Evolutionary conservation across 495 filamentous ascomycete genomes (phyloP).

Genomic region (Penicillium diatomitis): DNA sequence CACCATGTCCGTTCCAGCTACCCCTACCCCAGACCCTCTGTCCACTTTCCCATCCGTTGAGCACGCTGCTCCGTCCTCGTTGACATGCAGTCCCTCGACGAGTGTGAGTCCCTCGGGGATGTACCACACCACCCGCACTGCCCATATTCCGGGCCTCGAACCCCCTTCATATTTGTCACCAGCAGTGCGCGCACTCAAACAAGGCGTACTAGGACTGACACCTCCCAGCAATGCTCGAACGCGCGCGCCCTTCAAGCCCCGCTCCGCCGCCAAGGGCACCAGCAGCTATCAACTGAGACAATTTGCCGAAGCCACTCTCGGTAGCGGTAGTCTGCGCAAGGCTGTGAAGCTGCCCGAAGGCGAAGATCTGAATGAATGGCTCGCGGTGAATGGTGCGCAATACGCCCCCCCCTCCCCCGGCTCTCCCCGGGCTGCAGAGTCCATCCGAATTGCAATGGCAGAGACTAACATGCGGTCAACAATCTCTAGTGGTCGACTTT

Average conservation of each 20-base stretch:
- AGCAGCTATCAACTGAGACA: conserved; percentile 94
- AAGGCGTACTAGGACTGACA: conserved; percentile 33
- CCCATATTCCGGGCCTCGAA: conserved; percentile 23
- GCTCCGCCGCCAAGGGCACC: conserved; percentile 76
- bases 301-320: conserved; percentile 94
- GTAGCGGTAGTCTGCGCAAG: conserved; percentile 89
- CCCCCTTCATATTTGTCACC: conserved; percentile 35
- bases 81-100: conserved; percentile 7
- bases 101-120: conserved; percentile 17
- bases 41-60: conserved; percentile 18
- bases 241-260: conserved; percentile 83
- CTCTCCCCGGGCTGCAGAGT: neutral
- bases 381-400: conserved; percentile 80
- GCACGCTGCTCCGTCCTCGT: conserved; percentile 15
- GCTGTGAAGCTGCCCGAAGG: conserved; percentile 95
- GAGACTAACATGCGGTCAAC: too few species aligned
- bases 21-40: conserved; percentile 24
- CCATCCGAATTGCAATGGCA: too few species aligned
- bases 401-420: neutral
- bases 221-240: conserved; percentile 77
- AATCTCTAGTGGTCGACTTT: conserved; percentile 80
- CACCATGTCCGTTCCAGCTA: conserved; percentile 55
- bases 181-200: conserved; percentile 32
- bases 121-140: conserved; percentile 26
- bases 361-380: conserved; percentile 94